Evolutionary conservation across 768 basidiomycete genomes (phyloP).

Genomic region (Amanita pallidorosea): DNA sequence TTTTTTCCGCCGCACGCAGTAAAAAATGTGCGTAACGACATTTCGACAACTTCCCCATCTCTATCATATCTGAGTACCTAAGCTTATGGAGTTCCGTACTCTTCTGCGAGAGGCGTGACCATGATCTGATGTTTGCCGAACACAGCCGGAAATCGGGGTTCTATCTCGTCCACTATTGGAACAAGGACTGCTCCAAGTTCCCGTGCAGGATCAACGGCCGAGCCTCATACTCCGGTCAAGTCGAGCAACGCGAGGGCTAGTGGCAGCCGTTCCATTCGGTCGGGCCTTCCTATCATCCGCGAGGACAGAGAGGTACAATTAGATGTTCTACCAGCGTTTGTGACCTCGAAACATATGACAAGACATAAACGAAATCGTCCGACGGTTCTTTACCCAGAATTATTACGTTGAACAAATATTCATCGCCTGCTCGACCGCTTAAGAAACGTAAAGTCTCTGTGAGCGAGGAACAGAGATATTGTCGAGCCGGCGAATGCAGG

Average conservation of each 20-base stretch:
- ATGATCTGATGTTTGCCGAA: background rate
- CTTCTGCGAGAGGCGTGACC: background rate
- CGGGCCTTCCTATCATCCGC: background rate
- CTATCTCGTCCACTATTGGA: background rate
- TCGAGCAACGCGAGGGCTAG: background rate
- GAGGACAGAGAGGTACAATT: background rate
- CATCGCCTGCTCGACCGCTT: slow-evolving; percentile 3
- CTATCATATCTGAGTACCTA: background rate
- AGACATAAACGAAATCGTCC: background rate
- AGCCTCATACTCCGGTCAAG: background rate
- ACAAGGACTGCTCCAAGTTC: background rate
- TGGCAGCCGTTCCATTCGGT: background rate
- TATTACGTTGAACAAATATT: background rate
- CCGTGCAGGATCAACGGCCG: background rate
- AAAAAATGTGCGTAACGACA: slow-evolving; percentile 24
- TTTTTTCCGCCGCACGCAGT: slow-evolving; percentile 12
- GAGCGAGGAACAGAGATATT: background rate
- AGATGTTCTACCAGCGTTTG: background rate
- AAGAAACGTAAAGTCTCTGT: slow-evolving; percentile 18
- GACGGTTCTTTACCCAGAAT: slow-evolving; percentile 1
- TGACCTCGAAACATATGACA: background rate
- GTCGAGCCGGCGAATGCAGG: too few species aligned
- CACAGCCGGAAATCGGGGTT: slow-evolving; percentile 1
- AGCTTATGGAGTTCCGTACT: background rate
- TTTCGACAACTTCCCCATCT: background rate